Percentiles rank a stretch among this genome's conserved stretches.
These are phyloP conservation scores for Hypoxylon sp. DNA, from an alignment of 2,329 filamentous ascomycete species.

Conservation along the genomic window DNA sequence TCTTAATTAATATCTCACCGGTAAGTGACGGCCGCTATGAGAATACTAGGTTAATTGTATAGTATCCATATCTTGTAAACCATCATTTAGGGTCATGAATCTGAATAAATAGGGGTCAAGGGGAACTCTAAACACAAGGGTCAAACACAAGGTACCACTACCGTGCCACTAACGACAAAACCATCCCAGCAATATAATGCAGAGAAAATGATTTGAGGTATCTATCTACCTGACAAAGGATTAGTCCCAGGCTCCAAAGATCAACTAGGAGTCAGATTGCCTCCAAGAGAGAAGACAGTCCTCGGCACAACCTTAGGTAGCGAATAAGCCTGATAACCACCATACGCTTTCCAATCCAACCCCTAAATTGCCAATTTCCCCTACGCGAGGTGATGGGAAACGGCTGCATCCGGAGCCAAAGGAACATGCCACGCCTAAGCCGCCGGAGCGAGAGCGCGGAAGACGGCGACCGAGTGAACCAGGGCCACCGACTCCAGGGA, in stretches of 20 bases:
- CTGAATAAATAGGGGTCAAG: no score
- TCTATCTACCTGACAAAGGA: background rate
- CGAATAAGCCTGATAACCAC: background rate
- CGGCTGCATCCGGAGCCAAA: background rate
- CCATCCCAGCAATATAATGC: no score
- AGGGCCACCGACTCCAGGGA: slow-evolving; percentile 3
- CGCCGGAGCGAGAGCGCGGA: slow-evolving; percentile 5
- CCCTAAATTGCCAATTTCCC: background rate
- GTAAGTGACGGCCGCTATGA: background rate
- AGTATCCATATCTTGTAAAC: no score
- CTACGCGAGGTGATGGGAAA: slow-evolving; percentile 17
- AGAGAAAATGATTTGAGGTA: background rate
- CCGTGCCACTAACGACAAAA: no score
- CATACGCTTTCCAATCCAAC: background rate
- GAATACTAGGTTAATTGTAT: no score
- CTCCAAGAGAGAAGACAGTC: background rate
- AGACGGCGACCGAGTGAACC: slow-evolving; percentile 11
- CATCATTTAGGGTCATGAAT: no score
- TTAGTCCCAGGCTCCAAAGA: background rate
- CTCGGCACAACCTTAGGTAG: no score
- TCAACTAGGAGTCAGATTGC: background rate
- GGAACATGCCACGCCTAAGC: background rate
- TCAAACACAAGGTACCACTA: no score
- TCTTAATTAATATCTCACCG: background rate
- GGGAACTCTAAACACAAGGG: no score